Base-by-base conservation (phyloP, 148 eudicot species). In the Chenopodium berlandieri region DNA sequence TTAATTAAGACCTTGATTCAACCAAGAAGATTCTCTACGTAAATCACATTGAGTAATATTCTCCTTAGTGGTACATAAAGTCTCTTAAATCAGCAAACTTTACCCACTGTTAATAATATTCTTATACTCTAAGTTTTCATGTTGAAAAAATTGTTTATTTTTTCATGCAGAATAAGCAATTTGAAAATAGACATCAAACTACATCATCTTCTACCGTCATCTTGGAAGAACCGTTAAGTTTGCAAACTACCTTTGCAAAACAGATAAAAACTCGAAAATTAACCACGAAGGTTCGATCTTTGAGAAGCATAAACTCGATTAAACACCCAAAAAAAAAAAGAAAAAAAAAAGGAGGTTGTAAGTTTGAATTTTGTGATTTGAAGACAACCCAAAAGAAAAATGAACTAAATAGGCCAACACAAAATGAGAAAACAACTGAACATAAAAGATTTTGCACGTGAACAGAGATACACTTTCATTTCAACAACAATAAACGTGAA, bases 11-110 rank as follows among this genome's bases (percentile, higher is more conserved):
- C 62, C 44, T 62, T 60, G 12, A 52, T 50, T 50, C 0, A 50
- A 69, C 44, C 31, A 63, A 7, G 25, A 80, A 74, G 83, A 80
- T 80, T 73, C 83, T 73, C 78, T 73, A 47, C 17, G 58, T 19
- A 64, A 56, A 52, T 37, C 68, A 52, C 66, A 79, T 56, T 13
- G 31, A 46, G 47, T 12, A 63, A 60, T 60, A 60, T 34, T 60
- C 71, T 62, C 19, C 19, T 19, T 20, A 4, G 44, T 77, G 50
- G 19, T 34, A 8, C 67, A 76, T 20, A 0, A 30, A 32, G 47
- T 31, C 48, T 34, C 27, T 9, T 16, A 56, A 47, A 56, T 19
- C 25, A 16, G 46, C 64, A 63, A 75, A 56, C 78, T 75, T 23
- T 23, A 27, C 60, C 31, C 44, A 67, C 71, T 25, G 32, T 9